These are phyloP conservation scores for Saccharomycopsis sp. DNA, from an alignment of 805 yeast genomes.

Conservation along the genomic window DNA sequence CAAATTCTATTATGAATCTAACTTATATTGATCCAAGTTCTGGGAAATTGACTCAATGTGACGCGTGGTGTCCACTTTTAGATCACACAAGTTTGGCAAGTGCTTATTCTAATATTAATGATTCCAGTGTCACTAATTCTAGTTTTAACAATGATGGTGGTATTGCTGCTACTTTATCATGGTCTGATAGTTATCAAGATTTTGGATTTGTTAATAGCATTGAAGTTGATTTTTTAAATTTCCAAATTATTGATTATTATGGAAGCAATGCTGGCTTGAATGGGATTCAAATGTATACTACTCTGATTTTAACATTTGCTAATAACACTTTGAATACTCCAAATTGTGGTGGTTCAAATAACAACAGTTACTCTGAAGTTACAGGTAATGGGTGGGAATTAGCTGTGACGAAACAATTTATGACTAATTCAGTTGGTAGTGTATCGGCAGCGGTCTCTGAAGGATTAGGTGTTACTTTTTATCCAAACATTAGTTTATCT, in stretches of 20 bases:
- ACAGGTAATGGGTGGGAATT: constrained; percentile 28
- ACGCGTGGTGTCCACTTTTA: constrained; percentile 80
- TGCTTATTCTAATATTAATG: constrained; percentile 27
- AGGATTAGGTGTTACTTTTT: constrained; percentile 41
- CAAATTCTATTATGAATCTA: constrained; percentile 86
- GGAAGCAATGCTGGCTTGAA: constrained; percentile 63
- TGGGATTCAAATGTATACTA: constrained; percentile 67
- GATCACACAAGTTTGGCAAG: constrained; percentile 31
- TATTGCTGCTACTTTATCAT: constrained; percentile 31
- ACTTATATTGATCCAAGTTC: constrained; percentile 74
- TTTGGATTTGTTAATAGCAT: constrained; percentile 72
- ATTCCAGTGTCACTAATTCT: constrained; percentile 23
- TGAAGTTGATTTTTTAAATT: constrained; percentile 50
- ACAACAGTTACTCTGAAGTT: constrained; percentile 25
- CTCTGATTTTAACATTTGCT: constrained; percentile 55
- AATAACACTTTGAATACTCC: constrained; percentile 66
- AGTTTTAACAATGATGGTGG: constrained; percentile 24
- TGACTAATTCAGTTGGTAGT: constrained; percentile 28
- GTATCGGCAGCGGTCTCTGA: constrained; percentile 28
- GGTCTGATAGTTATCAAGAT: constrained; percentile 56
- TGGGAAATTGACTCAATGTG: constrained; percentile 56
- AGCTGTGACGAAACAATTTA: constrained; percentile 30
- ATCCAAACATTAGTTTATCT: constrained; percentile 61
- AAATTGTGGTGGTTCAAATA: constrained; percentile 36
- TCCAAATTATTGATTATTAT: constrained; percentile 60